phyloP scores from a whole-genome alignment of 305 asterid genomes.

The Plantago rigida region DNA sequence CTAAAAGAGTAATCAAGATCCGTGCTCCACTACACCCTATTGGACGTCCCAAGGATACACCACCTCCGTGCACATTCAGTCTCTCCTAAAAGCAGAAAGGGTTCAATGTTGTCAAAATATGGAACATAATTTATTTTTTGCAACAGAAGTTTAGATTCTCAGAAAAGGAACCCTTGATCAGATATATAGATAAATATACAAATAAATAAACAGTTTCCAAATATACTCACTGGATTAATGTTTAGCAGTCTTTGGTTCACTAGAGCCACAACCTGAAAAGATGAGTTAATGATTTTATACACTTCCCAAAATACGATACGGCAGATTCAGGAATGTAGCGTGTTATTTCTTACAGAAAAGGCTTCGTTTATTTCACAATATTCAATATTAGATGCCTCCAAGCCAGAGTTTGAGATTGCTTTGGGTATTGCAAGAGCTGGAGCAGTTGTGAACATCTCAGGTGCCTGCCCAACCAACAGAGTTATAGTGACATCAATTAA shows the following conservation, averaged over 20 bases:
- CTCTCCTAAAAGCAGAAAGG: conserved; percentile 37
- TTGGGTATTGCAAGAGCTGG: conserved; percentile 92
- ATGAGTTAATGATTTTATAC: conserved; percentile 10
- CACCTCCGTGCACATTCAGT: conserved; percentile 83
- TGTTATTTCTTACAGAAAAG: conserved; percentile 58
- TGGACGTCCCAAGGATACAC: conserved; percentile 90
- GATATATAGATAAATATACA: neutral
- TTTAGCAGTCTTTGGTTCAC: conserved; percentile 69
- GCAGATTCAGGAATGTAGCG: neutral
- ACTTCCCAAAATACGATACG: conserved; percentile 13
- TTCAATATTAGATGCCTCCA: conserved; percentile 63
- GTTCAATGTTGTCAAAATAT: conserved; percentile 11
- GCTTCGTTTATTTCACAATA: conserved; percentile 91
- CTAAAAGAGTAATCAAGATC: conserved; percentile 71
- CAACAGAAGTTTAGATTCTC: neutral
- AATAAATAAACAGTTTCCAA: conserved; percentile 12
- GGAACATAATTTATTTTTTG: neutral
- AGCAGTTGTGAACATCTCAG: conserved; percentile 83
- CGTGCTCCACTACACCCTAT: conserved; percentile 96
- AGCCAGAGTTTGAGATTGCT: conserved; percentile 71
- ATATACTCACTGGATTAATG: conserved; percentile 53
- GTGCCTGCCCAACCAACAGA: conserved; percentile 56
- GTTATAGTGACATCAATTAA: conserved; percentile 25
- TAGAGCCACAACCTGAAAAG: conserved; percentile 77
- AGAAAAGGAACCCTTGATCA: neutral